phyloP scores from a whole-genome alignment of 1,284 basidiomycete genomes.

The Anthracocystis setariae region DNA sequence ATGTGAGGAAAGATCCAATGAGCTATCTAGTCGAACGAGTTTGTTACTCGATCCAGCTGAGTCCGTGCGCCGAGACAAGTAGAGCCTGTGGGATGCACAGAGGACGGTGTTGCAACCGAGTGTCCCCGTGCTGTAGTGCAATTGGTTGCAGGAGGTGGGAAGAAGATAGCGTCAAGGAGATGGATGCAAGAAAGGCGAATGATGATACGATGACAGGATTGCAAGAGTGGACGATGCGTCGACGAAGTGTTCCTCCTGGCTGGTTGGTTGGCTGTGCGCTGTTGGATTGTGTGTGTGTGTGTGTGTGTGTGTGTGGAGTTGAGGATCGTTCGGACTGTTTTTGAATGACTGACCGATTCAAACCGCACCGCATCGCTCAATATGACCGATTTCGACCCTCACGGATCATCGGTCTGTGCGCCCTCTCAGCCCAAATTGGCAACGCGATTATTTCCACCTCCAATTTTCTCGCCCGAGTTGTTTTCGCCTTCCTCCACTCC shows the following conservation, averaged over 20 bases:
- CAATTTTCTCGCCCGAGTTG: slow-evolving; percentile 28
- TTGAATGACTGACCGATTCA: not conserved
- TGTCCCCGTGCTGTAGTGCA: not conserved
- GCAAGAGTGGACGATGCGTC: slow-evolving; percentile 2
- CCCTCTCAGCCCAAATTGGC: slow-evolving; percentile 1
- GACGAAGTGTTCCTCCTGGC: no score
- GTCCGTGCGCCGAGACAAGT: not conserved
- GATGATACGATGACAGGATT: not conserved
- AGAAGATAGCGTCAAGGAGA: not conserved
- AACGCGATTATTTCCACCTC: not conserved
- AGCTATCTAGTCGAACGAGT: not conserved
- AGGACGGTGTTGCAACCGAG: not conserved
- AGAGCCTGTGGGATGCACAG: not conserved
- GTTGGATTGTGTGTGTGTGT: no score
- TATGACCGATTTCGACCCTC: slow-evolving; percentile 24
- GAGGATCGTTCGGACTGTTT: slow-evolving; percentile 22
- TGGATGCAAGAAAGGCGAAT: not conserved
- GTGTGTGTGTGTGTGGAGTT: slow-evolving; percentile 27
- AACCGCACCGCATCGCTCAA: not conserved
- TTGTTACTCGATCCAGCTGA: not conserved
- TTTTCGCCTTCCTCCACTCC: no score
- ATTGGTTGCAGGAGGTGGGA: not conserved
- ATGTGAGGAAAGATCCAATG: no score
- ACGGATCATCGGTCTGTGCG: slow-evolving; percentile 47
- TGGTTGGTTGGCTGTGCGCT: slow-evolving; percentile 5